Conservation (phyloP, 2,329 filamentous ascomycete genomes). For the Aspergillus ochraceoroseus region DNA sequence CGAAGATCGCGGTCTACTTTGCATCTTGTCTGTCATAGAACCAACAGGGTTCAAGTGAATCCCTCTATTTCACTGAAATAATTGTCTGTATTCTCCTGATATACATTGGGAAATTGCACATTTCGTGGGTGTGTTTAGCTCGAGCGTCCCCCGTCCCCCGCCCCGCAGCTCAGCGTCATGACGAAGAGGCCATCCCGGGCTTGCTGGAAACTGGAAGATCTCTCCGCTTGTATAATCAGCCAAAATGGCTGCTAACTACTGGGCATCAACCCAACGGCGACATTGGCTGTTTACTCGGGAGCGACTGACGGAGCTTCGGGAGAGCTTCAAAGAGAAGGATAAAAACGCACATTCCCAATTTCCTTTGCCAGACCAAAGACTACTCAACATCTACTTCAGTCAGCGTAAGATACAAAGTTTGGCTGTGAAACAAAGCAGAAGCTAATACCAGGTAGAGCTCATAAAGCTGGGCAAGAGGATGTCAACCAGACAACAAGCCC, state of each 20-base stretch:
- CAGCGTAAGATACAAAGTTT: conserved; percentile 67
- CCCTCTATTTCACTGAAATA: neutral
- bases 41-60: neutral
- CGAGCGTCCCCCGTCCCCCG: no score
- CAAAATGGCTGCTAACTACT: conserved; percentile 88
- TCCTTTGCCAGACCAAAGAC: conserved; percentile 72
- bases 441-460: conserved; percentile 55
- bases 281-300: conserved; percentile 88
- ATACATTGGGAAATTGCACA: neutral
- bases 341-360: conserved; percentile 69
- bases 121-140: neutral
- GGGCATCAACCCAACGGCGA: conserved; percentile 85
- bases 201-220: conserved; percentile 3
- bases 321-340: conserved; percentile 72
- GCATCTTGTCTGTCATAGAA: conserved; percentile 6
- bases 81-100: neutral
- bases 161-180: conserved; percentile 11
- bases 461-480: conserved; percentile 78
- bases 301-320: conserved; percentile 68
- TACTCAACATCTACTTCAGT: conserved; percentile 87
- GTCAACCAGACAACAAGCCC: conserved; percentile 78
- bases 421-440: neutral
- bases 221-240: conserved; percentile 1
- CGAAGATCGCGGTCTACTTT: no score
- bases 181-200: conserved; percentile 8